Conservation (phyloP, 495 filamentous ascomycete species). For the Darksidea phi region DNA sequence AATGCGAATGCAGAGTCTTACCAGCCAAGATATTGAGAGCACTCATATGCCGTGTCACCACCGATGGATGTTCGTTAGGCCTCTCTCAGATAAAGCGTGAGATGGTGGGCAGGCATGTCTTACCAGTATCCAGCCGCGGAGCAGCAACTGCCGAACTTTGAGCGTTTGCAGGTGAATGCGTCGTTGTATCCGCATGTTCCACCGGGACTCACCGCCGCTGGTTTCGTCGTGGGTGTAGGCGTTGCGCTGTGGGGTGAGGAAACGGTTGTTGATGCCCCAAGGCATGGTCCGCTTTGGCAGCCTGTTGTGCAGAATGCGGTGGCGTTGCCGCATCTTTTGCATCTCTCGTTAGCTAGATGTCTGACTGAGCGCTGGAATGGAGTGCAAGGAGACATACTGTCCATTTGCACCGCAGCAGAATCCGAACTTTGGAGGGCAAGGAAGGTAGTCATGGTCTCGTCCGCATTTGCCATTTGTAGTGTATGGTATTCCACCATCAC, state of each 20-base stretch:
- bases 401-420: no score
- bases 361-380: no score
- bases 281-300: no score
- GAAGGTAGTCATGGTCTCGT: neutral
- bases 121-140: neutral
- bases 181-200: neutral
- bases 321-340: no score
- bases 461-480: neutral
- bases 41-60: neutral
- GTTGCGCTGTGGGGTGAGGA: no score
- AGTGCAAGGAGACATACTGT: no score
- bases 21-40: neutral
- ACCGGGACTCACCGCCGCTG: neutral
- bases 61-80: neutral
- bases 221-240: no score
- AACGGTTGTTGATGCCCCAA: no score
- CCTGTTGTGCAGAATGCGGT: no score
- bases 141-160: neutral
- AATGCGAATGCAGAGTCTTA: neutral
- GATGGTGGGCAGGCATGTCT: neutral
- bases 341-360: no score
- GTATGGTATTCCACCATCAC: neutral
- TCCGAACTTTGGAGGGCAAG: neutral
- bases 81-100: neutral
- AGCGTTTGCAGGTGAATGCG: neutral